These are phyloP conservation scores for Neurospora terricola DNA, from an alignment of 495 filamentous ascomycete genomes.

Conservation along the genomic window DNA sequence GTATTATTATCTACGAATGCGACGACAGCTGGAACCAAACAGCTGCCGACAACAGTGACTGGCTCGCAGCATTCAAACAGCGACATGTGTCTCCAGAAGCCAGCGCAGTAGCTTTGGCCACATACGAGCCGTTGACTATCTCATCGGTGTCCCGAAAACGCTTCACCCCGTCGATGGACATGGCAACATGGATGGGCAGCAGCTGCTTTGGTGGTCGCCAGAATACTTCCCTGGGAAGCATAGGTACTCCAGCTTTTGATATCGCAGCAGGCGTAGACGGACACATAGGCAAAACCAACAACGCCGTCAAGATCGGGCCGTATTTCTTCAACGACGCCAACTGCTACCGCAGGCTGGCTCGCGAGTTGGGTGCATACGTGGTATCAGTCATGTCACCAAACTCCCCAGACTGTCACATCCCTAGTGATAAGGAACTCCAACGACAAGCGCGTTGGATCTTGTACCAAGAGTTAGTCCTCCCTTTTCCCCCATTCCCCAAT, in stretches of 20 bases:
- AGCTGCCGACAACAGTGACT: constrained; percentile 53
- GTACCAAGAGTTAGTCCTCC: constrained; percentile 49
- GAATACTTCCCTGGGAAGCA: neutral
- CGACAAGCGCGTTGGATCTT: constrained; percentile 47
- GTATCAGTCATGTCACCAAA: constrained; percentile 38
- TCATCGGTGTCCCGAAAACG: neutral
- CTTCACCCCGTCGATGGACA: neutral
- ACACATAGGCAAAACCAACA: neutral
- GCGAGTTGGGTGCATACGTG: constrained; percentile 40
- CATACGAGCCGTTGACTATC: constrained; percentile 8
- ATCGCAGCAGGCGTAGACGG: neutral
- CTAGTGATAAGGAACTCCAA: constrained; percentile 43
- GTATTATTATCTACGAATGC: constrained; percentile 53
- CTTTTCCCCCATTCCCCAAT: too few species aligned
- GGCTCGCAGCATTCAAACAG: constrained; percentile 41
- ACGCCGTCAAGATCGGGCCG: neutral
- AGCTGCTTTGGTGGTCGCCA: neutral
- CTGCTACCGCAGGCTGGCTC: constrained; percentile 41
- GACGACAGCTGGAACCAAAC: constrained; percentile 68
- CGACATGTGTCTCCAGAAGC: constrained; percentile 19
- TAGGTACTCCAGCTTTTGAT: neutral
- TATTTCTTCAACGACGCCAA: constrained; percentile 40
- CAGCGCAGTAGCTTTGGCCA: neutral
- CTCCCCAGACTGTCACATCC: constrained; percentile 42
- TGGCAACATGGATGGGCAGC: neutral